These are phyloP conservation scores for Lavandula angustifolia DNA, from an alignment of 257 asterid species.

Conservation along the genomic window DNA sequence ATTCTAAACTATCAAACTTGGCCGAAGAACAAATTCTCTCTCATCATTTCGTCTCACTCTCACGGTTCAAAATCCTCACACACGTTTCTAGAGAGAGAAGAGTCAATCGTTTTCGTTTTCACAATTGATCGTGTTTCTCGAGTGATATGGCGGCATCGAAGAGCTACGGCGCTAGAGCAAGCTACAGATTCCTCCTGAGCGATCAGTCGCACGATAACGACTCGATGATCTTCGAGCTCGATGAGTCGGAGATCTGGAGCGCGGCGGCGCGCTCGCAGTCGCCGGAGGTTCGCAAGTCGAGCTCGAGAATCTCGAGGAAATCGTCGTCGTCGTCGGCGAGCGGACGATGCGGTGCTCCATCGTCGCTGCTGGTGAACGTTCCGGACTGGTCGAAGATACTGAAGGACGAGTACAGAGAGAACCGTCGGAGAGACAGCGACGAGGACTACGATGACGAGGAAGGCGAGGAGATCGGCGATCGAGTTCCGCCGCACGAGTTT, in stretches of 20 bases:
- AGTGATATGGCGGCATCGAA: conserved; percentile 70
- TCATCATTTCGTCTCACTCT: background rate
- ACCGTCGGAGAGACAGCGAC: conserved; percentile 45
- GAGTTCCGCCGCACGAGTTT: conserved; percentile 92
- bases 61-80: conserved; percentile 1
- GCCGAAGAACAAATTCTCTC: conserved; percentile 13
- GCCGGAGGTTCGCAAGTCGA: conserved; percentile 57
- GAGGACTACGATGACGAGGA: conserved; percentile 45
- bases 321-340: conserved; percentile 23
- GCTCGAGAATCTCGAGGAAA: conserved; percentile 43
- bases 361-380: conserved; percentile 88
- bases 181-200: conserved; percentile 55
- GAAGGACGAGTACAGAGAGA: conserved; percentile 73
- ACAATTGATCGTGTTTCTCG: background rate
- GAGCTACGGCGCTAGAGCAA: conserved; percentile 56
- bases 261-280: conserved; percentile 48
- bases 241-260: conserved; percentile 85
- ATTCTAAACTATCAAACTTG: conserved; percentile 3
- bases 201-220: conserved; percentile 38
- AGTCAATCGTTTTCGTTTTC: background rate
- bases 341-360: conserved; percentile 35
- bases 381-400: conserved; percentile 98
- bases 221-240: conserved; percentile 70
- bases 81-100: background rate
- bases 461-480: conserved; percentile 42